Evolutionary conservation across 164 flowering plant genomes (phyloP).

Genomic region (Stephania cephalantha): DNA sequence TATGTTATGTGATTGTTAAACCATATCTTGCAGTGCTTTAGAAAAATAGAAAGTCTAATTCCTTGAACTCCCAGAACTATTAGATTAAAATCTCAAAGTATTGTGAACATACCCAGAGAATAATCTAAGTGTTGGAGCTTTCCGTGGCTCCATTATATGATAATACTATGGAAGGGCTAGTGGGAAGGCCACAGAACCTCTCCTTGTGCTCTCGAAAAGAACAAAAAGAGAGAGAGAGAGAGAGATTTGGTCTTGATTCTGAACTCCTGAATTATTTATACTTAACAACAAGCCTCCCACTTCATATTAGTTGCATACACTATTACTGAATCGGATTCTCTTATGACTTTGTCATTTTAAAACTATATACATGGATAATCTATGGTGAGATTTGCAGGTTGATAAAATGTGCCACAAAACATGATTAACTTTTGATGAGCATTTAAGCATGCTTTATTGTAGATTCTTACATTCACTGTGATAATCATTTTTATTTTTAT

Average conservation of each 20-base stretch:
- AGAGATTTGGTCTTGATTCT: background rate
- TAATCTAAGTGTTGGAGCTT: background rate
- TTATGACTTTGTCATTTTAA: background rate
- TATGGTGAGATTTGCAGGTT: background rate
- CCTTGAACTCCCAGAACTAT: background rate
- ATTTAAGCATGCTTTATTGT: background rate
- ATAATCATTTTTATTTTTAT: background rate
- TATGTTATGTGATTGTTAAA: no score
- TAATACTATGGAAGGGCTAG: background rate
- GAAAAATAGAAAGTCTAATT: background rate
- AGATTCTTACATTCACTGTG: background rate
- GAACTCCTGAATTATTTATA: background rate
- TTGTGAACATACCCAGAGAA: background rate
- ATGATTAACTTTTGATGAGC: background rate
- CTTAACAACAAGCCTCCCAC: background rate
- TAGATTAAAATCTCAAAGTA: background rate
- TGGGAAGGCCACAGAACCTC: background rate
- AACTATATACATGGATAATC: background rate
- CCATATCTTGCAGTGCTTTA: background rate
- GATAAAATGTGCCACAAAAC: background rate
- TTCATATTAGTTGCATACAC: background rate
- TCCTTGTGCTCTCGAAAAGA: background rate
- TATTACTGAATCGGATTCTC: background rate
- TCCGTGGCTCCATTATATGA: background rate
- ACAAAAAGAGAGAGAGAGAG: background rate